Evolutionary conservation across 371 early-diverging fungal species (phyloP).

Genomic region (Rhizomucor miehei): DNA sequence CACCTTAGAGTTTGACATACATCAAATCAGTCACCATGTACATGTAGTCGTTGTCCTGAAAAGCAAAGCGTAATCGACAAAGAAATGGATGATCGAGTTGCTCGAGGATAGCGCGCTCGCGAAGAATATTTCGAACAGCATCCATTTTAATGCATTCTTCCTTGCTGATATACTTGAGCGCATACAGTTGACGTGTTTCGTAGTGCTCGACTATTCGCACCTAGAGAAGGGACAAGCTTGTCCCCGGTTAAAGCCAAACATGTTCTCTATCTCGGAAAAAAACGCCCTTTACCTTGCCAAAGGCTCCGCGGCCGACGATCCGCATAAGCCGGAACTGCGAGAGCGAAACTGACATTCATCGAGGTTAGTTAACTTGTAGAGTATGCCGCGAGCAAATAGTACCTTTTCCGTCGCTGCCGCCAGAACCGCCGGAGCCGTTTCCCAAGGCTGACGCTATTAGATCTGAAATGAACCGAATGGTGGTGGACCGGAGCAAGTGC

Average conservation of each 20-base stretch:
- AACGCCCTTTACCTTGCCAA: slow-evolving; percentile 64
- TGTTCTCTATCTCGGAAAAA: slow-evolving; percentile 4
- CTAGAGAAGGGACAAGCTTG: slow-evolving; percentile 26
- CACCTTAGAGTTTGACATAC: slow-evolving; percentile 28
- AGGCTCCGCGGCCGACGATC: slow-evolving; percentile 72
- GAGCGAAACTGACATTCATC: slow-evolving; percentile 20
- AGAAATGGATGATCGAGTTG: slow-evolving; percentile 77
- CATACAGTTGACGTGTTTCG: slow-evolving; percentile 64
- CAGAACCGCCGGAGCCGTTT: slow-evolving; percentile 23
- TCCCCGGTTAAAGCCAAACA: slow-evolving; percentile 11
- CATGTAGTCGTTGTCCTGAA: slow-evolving; percentile 81
- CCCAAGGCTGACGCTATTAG: slow-evolving; percentile 45
- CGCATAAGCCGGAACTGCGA: slow-evolving; percentile 68
- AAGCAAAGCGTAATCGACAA: slow-evolving; percentile 78
- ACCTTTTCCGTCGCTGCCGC: slow-evolving; percentile 29
- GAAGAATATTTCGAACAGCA: slow-evolving; percentile 73
- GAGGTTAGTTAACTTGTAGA: not conserved
- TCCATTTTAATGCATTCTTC: slow-evolving; percentile 75
- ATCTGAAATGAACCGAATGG: slow-evolving; percentile 49
- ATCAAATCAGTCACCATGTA: slow-evolving; percentile 89
- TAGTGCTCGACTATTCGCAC: slow-evolving; percentile 76
- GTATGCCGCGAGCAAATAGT: slow-evolving; percentile 1
- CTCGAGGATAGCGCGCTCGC: slow-evolving; percentile 80
- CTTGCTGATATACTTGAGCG: slow-evolving; percentile 84
- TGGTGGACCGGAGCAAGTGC: not conserved